phyloP scores from a whole-genome alignment of 2,329 filamentous ascomycete genomes.

The Fusarium begoniae region DNA sequence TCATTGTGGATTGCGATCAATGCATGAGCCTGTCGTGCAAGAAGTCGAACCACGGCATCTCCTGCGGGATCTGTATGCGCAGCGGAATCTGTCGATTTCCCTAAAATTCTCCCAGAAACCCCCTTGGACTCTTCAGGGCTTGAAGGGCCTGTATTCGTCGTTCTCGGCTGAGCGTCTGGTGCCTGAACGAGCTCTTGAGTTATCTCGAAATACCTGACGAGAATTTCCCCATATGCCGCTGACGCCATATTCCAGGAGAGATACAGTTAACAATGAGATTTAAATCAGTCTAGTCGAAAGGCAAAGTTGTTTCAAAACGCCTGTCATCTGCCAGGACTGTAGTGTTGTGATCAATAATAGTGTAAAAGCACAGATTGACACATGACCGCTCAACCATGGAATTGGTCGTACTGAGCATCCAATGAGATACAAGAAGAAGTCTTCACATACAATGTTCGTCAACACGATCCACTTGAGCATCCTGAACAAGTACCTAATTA shows the following conservation, averaged over 20 bases:
- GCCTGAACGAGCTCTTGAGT: conserved; percentile 24
- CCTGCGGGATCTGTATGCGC: conserved; percentile 14
- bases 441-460: background rate
- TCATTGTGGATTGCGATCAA: conserved; percentile 39
- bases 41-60: conserved; percentile 40
- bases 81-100: background rate
- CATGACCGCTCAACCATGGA: background rate
- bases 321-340: background rate
- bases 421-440: background rate
- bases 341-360: background rate
- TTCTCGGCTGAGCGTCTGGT: background rate
- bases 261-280: background rate
- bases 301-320: background rate
- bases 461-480: background rate
- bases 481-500: background rate
- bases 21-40: conserved; percentile 42
- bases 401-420: background rate
- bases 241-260: conserved; percentile 30
- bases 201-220: conserved; percentile 41
- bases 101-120: background rate
- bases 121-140: background rate
- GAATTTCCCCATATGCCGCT: conserved; percentile 25
- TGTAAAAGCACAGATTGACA: background rate
- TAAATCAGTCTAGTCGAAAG: background rate
- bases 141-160: background rate